These are phyloP conservation scores for Lasiodiplodia gonubiensis DNA, from an alignment of 2,329 filamentous ascomycete species.

Conservation along the genomic window DNA sequence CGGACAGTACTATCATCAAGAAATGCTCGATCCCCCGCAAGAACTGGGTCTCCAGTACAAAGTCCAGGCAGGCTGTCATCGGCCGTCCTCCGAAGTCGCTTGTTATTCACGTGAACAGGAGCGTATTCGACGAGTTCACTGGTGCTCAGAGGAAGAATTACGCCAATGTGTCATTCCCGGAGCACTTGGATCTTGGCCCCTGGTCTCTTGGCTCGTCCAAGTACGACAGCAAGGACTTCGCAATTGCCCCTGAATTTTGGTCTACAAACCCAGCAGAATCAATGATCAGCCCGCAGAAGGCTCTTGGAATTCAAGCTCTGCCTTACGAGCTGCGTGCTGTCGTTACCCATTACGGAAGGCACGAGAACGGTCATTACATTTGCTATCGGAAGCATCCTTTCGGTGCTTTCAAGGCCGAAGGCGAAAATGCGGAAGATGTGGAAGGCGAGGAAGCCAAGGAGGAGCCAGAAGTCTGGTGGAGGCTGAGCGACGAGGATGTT, in stretches of 20 bases:
- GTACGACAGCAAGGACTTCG: constrained; percentile 37
- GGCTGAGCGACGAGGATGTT: constrained; percentile 88
- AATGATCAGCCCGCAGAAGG: constrained; percentile 67
- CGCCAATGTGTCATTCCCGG: constrained; percentile 78
- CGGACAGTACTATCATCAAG: constrained; percentile 58
- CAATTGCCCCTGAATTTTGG: constrained; percentile 67
- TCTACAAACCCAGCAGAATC: constrained; percentile 69
- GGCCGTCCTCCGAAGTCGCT: constrained; percentile 81
- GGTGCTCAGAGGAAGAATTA: constrained; percentile 83
- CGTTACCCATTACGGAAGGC: constrained; percentile 85
- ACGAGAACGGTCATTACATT: constrained; percentile 95
- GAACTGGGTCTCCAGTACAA: constrained; percentile 76
- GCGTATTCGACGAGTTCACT: constrained; percentile 84
- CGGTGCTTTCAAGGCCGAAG: constrained; percentile 11
- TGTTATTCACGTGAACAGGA: constrained; percentile 88
- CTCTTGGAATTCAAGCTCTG: constrained; percentile 25
- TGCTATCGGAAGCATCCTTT: constrained; percentile 77
- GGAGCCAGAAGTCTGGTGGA: constrained; percentile 73
- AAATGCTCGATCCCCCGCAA: constrained; percentile 59
- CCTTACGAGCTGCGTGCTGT: constrained; percentile 82
- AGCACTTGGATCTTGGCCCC: constrained; percentile 73
- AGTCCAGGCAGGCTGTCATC: constrained; percentile 87
- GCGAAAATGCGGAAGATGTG: constrained; percentile 7
- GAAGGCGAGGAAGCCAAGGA: neutral
- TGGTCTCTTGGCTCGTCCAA: constrained; percentile 76